Evolutionary conservation across 108 stramenopile genomes (phyloP).

Genomic region (Seminavis robusta): DNA sequence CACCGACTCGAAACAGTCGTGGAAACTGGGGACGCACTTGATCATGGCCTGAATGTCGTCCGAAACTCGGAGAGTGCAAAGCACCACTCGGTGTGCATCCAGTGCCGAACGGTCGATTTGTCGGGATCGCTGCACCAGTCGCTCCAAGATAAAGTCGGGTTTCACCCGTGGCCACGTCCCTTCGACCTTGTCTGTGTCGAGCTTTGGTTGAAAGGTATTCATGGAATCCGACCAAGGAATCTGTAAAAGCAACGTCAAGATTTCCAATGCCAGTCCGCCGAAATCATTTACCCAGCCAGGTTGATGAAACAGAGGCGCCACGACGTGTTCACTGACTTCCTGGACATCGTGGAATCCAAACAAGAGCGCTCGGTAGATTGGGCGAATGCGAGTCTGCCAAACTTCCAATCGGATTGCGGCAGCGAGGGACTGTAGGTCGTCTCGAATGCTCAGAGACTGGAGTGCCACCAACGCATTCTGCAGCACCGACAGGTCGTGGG

Average conservation of each 20-base stretch:
- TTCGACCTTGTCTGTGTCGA: background rate
- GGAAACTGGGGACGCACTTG: conserved; percentile 51
- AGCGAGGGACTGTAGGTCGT: conserved; percentile 28
- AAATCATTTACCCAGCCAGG: conserved; percentile 48
- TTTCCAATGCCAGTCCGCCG: conserved; percentile 20
- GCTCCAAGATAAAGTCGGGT: conserved; percentile 46
- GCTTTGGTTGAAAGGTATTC: background rate
- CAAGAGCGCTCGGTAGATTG: conserved; percentile 61
- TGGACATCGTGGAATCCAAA: conserved; percentile 77
- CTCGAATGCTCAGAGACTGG: conserved; percentile 21
- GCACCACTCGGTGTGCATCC: conserved; percentile 55
- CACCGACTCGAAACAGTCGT: conserved; percentile 44
- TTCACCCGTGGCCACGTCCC: conserved; percentile 60
- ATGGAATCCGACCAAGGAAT: conserved; percentile 23
- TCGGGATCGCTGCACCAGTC: conserved; percentile 27
- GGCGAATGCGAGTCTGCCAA: conserved; percentile 63
- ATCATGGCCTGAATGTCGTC: conserved; percentile 36
- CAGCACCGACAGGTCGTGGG: conserved; percentile 39
- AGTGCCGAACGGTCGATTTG: conserved; percentile 32
- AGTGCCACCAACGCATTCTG: conserved; percentile 44
- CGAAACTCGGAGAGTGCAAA: conserved; percentile 56
- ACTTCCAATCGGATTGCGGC: conserved; percentile 50
- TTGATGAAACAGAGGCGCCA: conserved; percentile 52
- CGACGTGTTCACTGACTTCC: conserved; percentile 44
- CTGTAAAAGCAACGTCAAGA: conserved; percentile 26